phyloP scores from a whole-genome alignment of 148 eudicot species.

The Heliosperma pusillum region DNA sequence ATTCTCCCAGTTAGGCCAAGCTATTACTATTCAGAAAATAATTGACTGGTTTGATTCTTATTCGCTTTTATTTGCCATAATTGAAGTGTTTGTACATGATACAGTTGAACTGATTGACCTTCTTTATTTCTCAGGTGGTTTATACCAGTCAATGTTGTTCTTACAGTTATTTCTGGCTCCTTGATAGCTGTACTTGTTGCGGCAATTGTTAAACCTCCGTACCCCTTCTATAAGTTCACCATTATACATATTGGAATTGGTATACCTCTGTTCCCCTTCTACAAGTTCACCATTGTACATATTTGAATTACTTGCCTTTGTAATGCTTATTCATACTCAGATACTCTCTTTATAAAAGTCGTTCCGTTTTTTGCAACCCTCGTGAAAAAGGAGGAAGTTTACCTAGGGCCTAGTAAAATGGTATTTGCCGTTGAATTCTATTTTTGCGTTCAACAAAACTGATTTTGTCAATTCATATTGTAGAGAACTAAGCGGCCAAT shows the following conservation, averaged over 20 bases:
- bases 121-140: conserved; percentile 73
- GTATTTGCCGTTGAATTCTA: too few species aligned
- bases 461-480: too few species aligned
- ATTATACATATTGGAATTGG: conserved; percentile 90
- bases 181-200: conserved; percentile 78
- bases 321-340: too few species aligned
- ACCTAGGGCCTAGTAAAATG: too few species aligned
- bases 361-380: too few species aligned
- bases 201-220: conserved; percentile 68
- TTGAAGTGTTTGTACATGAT: not conserved
- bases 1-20: conserved; percentile 91
- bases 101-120: not conserved
- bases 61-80: not conserved
- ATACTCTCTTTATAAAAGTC: too few species aligned
- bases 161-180: conserved; percentile 76
- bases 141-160: conserved; percentile 79
- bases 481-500: too few species aligned
- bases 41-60: conserved; percentile 55
- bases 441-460: too few species aligned
- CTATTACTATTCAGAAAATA: conserved; percentile 79
- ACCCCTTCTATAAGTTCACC: conserved; percentile 91
- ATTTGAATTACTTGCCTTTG: conserved; percentile 47
- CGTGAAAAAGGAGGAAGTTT: too few species aligned
- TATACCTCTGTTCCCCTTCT: conserved; percentile 88
- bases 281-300: conserved; percentile 81